Evolutionary conservation across 768 basidiomycete genomes (phyloP).

Genomic region (Leucogyrophana mollusca): DNA sequence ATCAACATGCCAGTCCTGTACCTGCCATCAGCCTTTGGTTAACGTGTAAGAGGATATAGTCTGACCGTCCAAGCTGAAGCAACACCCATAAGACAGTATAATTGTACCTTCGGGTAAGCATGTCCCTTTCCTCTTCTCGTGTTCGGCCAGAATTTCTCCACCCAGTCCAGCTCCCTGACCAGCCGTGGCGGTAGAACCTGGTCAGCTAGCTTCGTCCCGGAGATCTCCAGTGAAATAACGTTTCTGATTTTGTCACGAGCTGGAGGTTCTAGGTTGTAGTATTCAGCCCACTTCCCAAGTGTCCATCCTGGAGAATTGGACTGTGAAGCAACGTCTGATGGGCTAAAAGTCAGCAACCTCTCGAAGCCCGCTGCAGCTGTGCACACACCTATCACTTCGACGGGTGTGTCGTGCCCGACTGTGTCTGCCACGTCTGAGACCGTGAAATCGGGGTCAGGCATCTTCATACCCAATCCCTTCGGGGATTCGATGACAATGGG

Average conservation of each 20-base stretch:
- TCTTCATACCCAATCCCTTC: conserved; percentile 86
- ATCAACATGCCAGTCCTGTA: conserved; percentile 96
- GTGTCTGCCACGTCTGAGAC: conserved; percentile 79
- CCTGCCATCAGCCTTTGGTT: conserved; percentile 1
- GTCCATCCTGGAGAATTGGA: conserved; percentile 87
- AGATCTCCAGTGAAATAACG: conserved; percentile 93
- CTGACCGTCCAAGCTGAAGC: conserved; percentile 90
- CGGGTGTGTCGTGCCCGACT: conserved; percentile 73
- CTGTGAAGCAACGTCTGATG: conserved; percentile 83
- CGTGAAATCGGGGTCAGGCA: conserved; percentile 71
- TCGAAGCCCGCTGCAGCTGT: background rate
- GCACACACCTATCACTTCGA: conserved; percentile 87
- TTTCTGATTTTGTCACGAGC: conserved; percentile 87
- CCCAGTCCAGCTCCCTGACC: conserved; percentile 93
- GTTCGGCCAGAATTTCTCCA: conserved; percentile 91
- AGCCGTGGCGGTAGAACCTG: conserved; percentile 80
- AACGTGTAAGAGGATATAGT: conserved; percentile 11
- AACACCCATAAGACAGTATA: conserved; percentile 98
- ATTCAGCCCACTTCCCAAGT: conserved; percentile 86
- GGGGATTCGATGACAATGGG: conserved; percentile 79
- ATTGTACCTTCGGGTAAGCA: conserved; percentile 87
- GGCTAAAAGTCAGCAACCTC: conserved; percentile 4
- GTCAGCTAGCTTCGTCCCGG: conserved; percentile 78
- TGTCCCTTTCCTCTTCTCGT: conserved; percentile 72
- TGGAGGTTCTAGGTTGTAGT: conserved; percentile 66